Conservation (phyloP, 805 yeast genomes). For the Cyberlindnera galapagoensis region DNA sequence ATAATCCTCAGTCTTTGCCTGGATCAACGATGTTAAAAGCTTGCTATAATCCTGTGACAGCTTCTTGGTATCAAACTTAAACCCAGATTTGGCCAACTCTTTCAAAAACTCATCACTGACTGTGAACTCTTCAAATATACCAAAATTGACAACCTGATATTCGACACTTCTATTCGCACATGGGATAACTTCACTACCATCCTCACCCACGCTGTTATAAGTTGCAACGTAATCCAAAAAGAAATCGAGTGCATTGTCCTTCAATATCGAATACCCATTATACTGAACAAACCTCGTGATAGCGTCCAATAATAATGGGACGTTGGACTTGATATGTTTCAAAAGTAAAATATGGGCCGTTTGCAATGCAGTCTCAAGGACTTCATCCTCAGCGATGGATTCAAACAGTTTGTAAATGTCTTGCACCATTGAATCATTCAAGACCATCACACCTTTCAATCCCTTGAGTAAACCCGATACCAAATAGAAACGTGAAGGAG, state of each 20-base stretch:
- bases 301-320: constrained; percentile 15
- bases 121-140: constrained; percentile 18
- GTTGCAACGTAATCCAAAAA: constrained; percentile 31
- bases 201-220: constrained; percentile 10
- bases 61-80: constrained; percentile 4
- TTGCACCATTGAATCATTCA: constrained; percentile 23
- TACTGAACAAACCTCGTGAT: constrained; percentile 18
- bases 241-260: constrained; percentile 32
- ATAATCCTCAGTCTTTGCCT: constrained; percentile 13
- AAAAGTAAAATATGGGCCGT: constrained; percentile 43
- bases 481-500: constrained; percentile 62
- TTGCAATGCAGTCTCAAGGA: constrained; percentile 46
- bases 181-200: not conserved
- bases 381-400: constrained; percentile 40
- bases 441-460: constrained; percentile 25
- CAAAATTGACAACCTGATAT: constrained; percentile 21
- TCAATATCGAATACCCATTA: constrained; percentile 28
- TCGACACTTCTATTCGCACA: constrained; percentile 13
- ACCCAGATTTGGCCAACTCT: constrained; percentile 23
- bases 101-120: constrained; percentile 19
- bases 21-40: constrained; percentile 23
- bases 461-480: constrained; percentile 54
- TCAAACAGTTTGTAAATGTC: constrained; percentile 31
- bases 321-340: constrained; percentile 30
- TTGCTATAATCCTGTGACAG: constrained; percentile 15